phyloP scores from a whole-genome alignment of 2,329 filamentous ascomycete species.

The Geosmithia putterillii region DNA sequence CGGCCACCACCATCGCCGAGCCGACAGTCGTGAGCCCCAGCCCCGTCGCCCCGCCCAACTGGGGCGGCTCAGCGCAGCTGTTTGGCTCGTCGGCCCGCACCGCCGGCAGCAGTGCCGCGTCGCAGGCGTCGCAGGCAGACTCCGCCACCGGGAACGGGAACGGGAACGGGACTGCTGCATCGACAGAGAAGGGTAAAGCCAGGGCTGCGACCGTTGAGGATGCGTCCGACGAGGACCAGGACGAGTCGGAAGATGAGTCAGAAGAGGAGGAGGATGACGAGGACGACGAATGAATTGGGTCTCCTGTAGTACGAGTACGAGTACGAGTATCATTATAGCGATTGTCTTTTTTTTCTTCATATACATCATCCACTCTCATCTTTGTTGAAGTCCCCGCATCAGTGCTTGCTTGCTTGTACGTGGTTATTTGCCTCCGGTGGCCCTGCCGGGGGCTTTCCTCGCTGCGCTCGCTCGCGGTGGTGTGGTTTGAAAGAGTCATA shows the following conservation, averaged over 20 bases:
- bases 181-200: conserved; percentile 26
- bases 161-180: too few relatives aligned
- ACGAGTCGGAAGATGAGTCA: conserved; percentile 12
- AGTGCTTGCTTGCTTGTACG: background rate
- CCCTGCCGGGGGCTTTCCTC: too few relatives aligned
- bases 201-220: conserved; percentile 35
- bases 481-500: background rate
- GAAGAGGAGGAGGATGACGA: conserved; percentile 10
- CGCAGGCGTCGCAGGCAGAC: conserved; percentile 1
- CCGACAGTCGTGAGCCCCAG: conserved; percentile 32
- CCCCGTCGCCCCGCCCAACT: conserved; percentile 33
- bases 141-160: background rate
- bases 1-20: conserved; percentile 2
- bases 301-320: background rate
- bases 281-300: conserved; percentile 4
- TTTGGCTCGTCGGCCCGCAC: conserved; percentile 24
- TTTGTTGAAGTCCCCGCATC: background rate
- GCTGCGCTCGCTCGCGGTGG: too few relatives aligned
- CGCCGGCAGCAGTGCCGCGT: conserved; percentile 1
- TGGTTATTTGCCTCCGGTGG: too few relatives aligned
- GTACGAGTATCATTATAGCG: background rate
- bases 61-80: conserved; percentile 37
- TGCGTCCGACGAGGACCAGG: conserved; percentile 21
- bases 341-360: background rate
- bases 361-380: too few relatives aligned